Base-by-base conservation (phyloP, 1,139 yeast genomes). In the Yarrowia galli region DNA sequence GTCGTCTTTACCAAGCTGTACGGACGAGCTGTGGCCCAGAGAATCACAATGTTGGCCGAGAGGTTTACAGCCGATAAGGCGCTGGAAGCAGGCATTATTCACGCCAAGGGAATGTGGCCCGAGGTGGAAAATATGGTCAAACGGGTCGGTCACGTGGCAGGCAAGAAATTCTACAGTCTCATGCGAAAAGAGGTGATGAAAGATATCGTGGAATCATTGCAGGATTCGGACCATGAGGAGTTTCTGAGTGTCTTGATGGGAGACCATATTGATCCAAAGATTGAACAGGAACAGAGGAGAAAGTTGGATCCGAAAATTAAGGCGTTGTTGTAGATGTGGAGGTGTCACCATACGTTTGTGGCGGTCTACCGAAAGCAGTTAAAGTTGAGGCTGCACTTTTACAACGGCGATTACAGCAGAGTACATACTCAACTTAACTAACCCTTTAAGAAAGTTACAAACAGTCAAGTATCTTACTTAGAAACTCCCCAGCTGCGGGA, bases 41-140 rank as follows among this genome's bases (percentile, higher is more conserved):
- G 73, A 68, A 75, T 76, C 48, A 74, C 76, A 13, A 69, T 78
- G 48, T 73, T 75, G 36, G 81, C 79, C 2, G 77, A 76, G 49
- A 69, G 81, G 18, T 79, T 76, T 69, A 56, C 77, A 0, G 77
- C 75, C 5, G 58, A 71, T 40, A 78, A 75, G 68, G 81, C 81
- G 3, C 71, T 76, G 8, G 70, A 73, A 45, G 68, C 48, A 9
- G 77, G 77, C 12, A 61, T 79, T 9, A 73, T 79, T 40, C 77
- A 79, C 63, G 76, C 73, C 1, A 69, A 71, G 25, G 81, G 81
- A 12, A 77, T 73, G 18, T 51, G 77, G 35, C 71, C 72, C 0
- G 78, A 77, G 53, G 80, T 74, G 12, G 76, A 75, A 65, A 73
- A 61, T 32, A 68, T 78, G 40, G 79, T 73, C 18, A 67, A 64